Base-by-base conservation (phyloP, 2,329 filamentous ascomycete genomes). In the Fusarium buharicum region DNA sequence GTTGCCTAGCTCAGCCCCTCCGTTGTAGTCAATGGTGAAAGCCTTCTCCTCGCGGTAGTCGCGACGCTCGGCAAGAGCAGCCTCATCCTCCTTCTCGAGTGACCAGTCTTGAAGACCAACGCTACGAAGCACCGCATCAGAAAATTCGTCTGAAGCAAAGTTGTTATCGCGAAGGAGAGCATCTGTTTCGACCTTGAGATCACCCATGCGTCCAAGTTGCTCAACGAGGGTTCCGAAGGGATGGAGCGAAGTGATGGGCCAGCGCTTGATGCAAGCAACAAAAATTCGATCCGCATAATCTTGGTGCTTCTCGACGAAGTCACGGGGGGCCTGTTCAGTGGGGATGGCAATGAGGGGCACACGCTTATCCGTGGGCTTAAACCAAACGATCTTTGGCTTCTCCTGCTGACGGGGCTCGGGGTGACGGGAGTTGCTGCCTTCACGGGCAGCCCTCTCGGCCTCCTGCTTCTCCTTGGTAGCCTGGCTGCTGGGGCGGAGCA, bases 361-460 rank as follows among this genome's bases (percentile, higher is more conserved):
- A 73, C 95, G 92, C 86, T 99, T 98, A 79, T 99, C 95, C 1
- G 95, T 99, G 55, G 95, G 95, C 83, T 99, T 99, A 82, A 99
- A 99, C 95, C 95, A 99, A 37, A 99, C 95, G 78, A 99, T 99
- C 87, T 99, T 99, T 63, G 95, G 95, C 80, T 97, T 97, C 65
- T 99, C 95, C 75, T 96, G 93, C 50, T 78, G 76, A 50, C 93
- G 91, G 65, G 90, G 89, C 60, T 93, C 91, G 66, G 95, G 89
- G 49, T 89, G 86, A 62, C 90, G 88, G 50, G 80, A 79, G 64
- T 85, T 84, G 66, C 82, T 84, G 62, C 93, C 94, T 74, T 98
- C 94, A 68, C 94, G 89, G 69, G 93, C 93, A 67, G 91, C 90
- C 63, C 95, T 89, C 81, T 99, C 95, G 39, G 95, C 95, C 76